Conservation (phyloP, 352 stramenopile genomes). For the Blastocystis sp. region DNA sequence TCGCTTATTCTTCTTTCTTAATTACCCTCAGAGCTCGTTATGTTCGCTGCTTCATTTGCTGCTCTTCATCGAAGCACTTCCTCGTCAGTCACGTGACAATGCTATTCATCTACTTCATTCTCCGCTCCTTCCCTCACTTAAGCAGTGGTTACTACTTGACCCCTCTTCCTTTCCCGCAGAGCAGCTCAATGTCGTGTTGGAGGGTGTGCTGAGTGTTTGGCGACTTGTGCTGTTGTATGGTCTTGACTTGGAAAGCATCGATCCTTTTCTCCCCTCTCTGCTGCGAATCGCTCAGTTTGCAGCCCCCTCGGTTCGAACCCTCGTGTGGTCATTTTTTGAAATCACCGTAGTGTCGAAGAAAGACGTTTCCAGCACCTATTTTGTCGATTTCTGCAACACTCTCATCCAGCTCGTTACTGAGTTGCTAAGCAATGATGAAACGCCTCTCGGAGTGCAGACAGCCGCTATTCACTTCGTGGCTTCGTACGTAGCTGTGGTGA, state of each 20-base stretch:
- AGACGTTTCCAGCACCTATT: not conserved
- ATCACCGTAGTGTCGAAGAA: not conserved
- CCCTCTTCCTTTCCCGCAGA: not conserved
- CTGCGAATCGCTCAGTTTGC: constrained; percentile 10
- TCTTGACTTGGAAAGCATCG: not conserved
- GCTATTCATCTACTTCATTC: not conserved
- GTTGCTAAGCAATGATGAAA: not conserved
- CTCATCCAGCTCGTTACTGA: constrained; percentile 6
- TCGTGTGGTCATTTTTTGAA: constrained; percentile 16
- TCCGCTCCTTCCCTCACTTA: not conserved
- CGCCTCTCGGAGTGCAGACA: not conserved
- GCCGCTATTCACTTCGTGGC: constrained; percentile 15
- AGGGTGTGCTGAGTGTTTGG: constrained; percentile 18
- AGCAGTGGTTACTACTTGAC: constrained; percentile 27
- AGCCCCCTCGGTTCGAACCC: not conserved
- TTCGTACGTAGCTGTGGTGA: constrained; percentile 16
- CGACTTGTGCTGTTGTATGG: constrained; percentile 25
- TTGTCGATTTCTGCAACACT: constrained; percentile 32
- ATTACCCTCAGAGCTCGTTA: not conserved
- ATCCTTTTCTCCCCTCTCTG: not conserved
- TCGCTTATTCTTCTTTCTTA: not conserved
- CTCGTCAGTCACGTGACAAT: not conserved
- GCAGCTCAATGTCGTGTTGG: not conserved
- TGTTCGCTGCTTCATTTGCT: not conserved
- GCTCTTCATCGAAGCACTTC: not conserved